Conservation (phyloP, 805 yeast species). For the Candida methanosorbosa region DNA sequence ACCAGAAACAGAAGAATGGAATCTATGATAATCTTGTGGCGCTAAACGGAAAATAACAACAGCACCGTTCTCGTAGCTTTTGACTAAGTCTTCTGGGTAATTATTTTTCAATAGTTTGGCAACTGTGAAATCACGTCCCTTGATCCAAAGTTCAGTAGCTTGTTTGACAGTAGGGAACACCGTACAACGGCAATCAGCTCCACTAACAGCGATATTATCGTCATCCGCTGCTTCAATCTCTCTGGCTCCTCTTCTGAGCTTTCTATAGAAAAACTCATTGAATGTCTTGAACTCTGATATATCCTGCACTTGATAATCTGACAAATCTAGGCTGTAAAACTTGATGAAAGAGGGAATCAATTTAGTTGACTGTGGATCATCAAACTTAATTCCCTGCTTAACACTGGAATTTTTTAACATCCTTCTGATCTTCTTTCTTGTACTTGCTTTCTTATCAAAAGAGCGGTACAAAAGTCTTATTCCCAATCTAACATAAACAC, state of each 20-base stretch:
- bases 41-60: conserved; percentile 82
- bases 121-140: conserved; percentile 70
- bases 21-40: conserved; percentile 95
- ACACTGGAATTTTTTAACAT: conserved; percentile 57
- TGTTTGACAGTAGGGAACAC: conserved; percentile 48
- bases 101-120: conserved; percentile 46
- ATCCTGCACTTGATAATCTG: conserved; percentile 51
- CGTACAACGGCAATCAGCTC: conserved; percentile 85
- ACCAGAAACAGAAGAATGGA: conserved; percentile 85
- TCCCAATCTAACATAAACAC: conserved; percentile 80
- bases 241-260: conserved; percentile 63
- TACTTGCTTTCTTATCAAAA: conserved; percentile 46
- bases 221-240: conserved; percentile 51
- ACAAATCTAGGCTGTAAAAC: conserved; percentile 72
- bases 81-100: conserved; percentile 24
- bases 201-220: conserved; percentile 49
- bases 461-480: conserved; percentile 79
- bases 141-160: conserved; percentile 83
- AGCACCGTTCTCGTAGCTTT: conserved; percentile 42
- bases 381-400: conserved; percentile 82
- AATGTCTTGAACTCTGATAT: conserved; percentile 52
- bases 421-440: conserved; percentile 33
- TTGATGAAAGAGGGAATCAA: conserved; percentile 72
- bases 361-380: conserved; percentile 52
- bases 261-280: conserved; percentile 84